Base-by-base conservation (phyloP, 805 yeast species). In the Yarrowia keelungensis region DNA sequence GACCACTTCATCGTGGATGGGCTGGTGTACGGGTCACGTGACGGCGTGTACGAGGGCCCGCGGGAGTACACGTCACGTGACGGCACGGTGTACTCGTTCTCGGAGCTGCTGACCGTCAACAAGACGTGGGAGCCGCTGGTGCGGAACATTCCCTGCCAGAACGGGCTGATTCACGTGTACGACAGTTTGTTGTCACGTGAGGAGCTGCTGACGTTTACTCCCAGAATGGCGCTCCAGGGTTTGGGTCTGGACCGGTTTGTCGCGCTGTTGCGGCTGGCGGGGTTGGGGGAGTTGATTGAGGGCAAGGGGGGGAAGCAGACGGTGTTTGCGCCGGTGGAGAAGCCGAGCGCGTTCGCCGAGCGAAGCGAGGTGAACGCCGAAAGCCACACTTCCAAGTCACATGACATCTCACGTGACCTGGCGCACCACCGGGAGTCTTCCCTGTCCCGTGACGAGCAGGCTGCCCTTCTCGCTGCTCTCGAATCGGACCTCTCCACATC, bases 181-280 rank as follows among this genome's bases (percentile, higher is more conserved):
- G 77, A 81, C 26, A 71, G 77, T 15, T 67, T 78, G 8, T 76
- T 16, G 71, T 78, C 68, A n/a, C 47, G 46, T 64, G 70, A 36
- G 14, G 49, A 26, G 26, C 41, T 69, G 39, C 67, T 85, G 19
- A 71, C 70, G 1, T 84, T 86, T 72, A 86, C 86, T 41, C 85
- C 86, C 0, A 81, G 86, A 71, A 88, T 86, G 74, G 84, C 86
- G 72, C 75, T 89, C 2, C 79, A 85, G 66, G 92, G 90, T 0
- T 75, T 87, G 53, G 83, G 87, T 69, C 87, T 86, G 64, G 81
- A 88, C 2, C 81, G 81, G 36, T 87, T 91, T 75, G 93, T 90
- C 7, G 82, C 84, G n/a, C 97, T 91, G 73, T 72, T 91, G 15
- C 81, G 85, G 53, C 84, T 90, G 67, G 84, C 92, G 69, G 82